Base-by-base conservation (phyloP, 441 rosid species). In the Corymbia citriodora region DNA sequence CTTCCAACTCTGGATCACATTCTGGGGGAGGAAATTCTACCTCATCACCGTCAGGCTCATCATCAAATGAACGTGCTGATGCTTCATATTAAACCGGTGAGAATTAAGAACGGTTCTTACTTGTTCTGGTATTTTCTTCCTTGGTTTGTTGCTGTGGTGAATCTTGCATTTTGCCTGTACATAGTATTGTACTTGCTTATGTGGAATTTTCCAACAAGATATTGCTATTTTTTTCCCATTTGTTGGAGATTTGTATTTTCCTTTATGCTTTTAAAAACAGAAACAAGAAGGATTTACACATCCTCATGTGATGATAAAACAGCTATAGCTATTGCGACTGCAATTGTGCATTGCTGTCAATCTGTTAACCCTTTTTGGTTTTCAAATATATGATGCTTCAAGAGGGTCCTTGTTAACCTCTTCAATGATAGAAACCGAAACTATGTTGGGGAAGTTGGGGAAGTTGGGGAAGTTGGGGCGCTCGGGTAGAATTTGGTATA, bases 21-120 rank as follows among this genome's bases (percentile, higher is more conserved):
- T 61, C 87, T 29, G 31, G 15, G 45, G 88, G 86, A n/a, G 87
- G 90, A 45, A 70, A 90, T 87, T 68, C 88, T 85, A 85, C 91
- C 16, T 90, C 95, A 13, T 90, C 88, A 6, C 29, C 91, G 2
- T 90, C 92, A 29, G 90, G 96, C 10, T 91, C 94, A 18, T 27
- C 90, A 7, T 54, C 54, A 12, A 90, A 85, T 29, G 40, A 59
- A 17, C 91, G 88, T 3, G 91, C 65, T 87, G 88, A 86, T 90
- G 57, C 91, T 88, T 91, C 90, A 5, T 48, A 27, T 87, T 92
- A 40, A 63, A 87, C 87, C 8, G 93, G 93, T 83, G 93, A 93
- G 52, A 93, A 65, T 55, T 93, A 87, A 81, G 36, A 79, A 45
- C 18, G 23, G 23, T 79, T 79, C 85, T 79, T 45, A 21, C 85